Evolutionary conservation across 768 basidiomycete species (phyloP), one percentile per base, ranked within the genome.

Genomic region (Cystoderma amianthinum): DNA sequence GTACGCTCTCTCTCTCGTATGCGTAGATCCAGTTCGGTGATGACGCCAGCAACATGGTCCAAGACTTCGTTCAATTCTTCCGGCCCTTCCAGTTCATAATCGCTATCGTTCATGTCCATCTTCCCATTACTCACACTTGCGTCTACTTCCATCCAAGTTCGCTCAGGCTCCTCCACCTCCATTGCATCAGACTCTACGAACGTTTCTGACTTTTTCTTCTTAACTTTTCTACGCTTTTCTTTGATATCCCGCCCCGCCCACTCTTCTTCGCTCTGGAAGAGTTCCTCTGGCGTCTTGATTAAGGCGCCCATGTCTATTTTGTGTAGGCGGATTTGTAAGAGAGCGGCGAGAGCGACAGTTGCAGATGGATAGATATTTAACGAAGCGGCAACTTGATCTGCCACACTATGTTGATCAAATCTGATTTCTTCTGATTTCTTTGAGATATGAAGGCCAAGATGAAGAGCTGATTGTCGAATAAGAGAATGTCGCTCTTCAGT

Each of bases 61-160:
- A 89, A 58, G 38, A 82, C 82, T 19, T 69, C 66, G 17, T 68
- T 69, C 39, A 80, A 58, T 50, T 77, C 70, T 25, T 69, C 72
- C 6, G 68, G 65, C 6, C 67, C 67, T 47, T 75, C 65, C 4
- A 65, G 51, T 42, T 67, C 56, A 23, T 64, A 60, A 5, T 53
- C 43, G 13, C 39, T 41, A 15, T 46, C 44, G 25, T 47, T 41
- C 3, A 25, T 25, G 34, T 49, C 52, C 15, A 50, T 49, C 11
- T 36, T n/a, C n/a, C 24, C 25, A 15, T 25, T 20, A 30, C 19
- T 30, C 9, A 51, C 39, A 12, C 50, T 57, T 5, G 58, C 55
- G 34, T 64, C 61, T 2, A 63, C 51, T 15, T 59, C 58, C 39
- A 54, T 60, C 52, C 56, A 64, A 7, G 59, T 61, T 38, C 49